A percentile compares a stretch with the other conserved stretches of the same genome.
Evolutionary conservation across 163 green algal species (phyloP).

Genomic region (Chloromonas sp.): DNA sequence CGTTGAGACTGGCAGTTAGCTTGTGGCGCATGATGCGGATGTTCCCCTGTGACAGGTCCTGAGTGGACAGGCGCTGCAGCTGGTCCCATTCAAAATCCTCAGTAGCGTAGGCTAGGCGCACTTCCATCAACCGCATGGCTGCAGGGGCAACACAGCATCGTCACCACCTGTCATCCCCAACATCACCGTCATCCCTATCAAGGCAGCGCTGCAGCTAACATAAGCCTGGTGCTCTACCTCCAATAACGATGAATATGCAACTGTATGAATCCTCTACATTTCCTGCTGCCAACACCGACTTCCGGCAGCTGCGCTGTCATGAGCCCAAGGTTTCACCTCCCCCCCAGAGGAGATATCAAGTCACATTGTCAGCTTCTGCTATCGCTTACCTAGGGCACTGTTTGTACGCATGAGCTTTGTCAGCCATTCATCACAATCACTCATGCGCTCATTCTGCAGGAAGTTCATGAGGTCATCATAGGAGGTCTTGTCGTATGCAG

Average conservation of each 20-base stretch:
- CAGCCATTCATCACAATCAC: slow-evolving; percentile 7
- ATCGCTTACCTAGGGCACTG: no score
- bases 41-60: slow-evolving; percentile 3
- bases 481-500: not conserved
- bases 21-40: not conserved
- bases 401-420: not conserved
- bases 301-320: not conserved
- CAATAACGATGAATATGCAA: not conserved
- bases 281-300: not conserved
- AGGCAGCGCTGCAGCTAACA: no score
- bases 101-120: slow-evolving; percentile 45
- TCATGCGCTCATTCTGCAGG: slow-evolving; percentile 3
- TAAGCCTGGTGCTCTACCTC: no score
- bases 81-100: slow-evolving; percentile 63
- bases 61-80: slow-evolving; percentile 5
- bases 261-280: not conserved
- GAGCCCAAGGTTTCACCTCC: no score
- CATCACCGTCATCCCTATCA: no score
- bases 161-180: no score
- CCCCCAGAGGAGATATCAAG: no score
- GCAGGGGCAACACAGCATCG: not conserved
- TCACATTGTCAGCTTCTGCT: no score
- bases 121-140: slow-evolving; percentile 62
- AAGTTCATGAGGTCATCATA: not conserved
- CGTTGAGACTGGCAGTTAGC: not conserved